Evolutionary conservation across 2,329 filamentous ascomycete species (phyloP).

Genomic region (Chaetomiaceae sp.): DNA sequence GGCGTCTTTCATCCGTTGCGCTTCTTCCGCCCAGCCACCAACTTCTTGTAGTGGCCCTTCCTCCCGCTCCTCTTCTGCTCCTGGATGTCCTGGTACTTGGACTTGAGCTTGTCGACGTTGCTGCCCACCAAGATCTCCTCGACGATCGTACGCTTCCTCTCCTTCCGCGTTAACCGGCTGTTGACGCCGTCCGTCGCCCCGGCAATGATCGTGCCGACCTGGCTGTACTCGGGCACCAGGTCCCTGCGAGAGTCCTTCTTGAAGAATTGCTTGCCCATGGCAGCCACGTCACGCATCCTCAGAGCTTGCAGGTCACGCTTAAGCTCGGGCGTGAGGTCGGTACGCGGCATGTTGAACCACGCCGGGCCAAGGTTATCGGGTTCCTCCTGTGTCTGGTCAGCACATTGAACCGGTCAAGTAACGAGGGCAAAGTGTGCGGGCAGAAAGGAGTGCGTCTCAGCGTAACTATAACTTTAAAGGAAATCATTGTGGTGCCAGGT

Average conservation of each 20-base stretch:
- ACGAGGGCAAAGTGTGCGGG: slow-evolving; percentile 31
- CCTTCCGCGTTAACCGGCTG: slow-evolving; percentile 75
- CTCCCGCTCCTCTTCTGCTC: slow-evolving; percentile 78
- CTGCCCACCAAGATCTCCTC: slow-evolving; percentile 76
- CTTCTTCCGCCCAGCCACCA: slow-evolving; percentile 47
- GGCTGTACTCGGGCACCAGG: slow-evolving; percentile 73
- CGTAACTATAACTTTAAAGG: slow-evolving; percentile 65
- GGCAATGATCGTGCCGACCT: slow-evolving; percentile 83
- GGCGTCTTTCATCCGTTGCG: slow-evolving; percentile 20
- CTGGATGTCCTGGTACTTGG: slow-evolving; percentile 84
- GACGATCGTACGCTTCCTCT: slow-evolving; percentile 79
- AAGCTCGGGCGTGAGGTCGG: slow-evolving; percentile 75
- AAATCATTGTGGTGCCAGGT: slow-evolving; percentile 59
- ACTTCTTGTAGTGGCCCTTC: slow-evolving; percentile 80
- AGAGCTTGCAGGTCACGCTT: slow-evolving; percentile 87
- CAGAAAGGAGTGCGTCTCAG: slow-evolving; percentile 44
- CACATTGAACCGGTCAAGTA: slow-evolving; percentile 8
- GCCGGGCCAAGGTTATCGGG: slow-evolving; percentile 63
- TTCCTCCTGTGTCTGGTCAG: slow-evolving; percentile 29
- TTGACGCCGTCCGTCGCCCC: slow-evolving; percentile 85
- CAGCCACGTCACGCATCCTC: slow-evolving; percentile 81
- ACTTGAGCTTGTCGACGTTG: slow-evolving; percentile 68
- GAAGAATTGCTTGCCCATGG: slow-evolving; percentile 77
- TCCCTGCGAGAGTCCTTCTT: slow-evolving; percentile 76
- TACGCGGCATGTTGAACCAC: slow-evolving; percentile 87